A percentile compares a stretch with the other conserved stretches of the same genome.
phyloP scores from a whole-genome alignment of 148 eudicot genomes.

The Heliosperma pusillum region DNA sequence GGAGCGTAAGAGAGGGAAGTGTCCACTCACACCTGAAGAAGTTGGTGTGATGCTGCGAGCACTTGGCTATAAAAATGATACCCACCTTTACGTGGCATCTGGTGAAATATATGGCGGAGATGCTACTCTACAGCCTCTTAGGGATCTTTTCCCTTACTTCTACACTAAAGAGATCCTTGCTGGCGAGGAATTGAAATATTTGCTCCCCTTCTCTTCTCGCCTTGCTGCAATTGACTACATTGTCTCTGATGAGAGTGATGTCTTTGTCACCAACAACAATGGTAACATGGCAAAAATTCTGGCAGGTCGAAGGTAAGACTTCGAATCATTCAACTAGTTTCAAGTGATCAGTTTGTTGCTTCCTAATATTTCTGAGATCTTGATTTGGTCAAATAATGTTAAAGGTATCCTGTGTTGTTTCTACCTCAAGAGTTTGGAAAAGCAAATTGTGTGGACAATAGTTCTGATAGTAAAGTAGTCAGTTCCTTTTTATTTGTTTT shows the following conservation, averaged over 20 bases:
- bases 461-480: background rate
- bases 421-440: background rate
- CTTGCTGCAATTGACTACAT: conserved; percentile 96
- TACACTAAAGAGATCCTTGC: conserved; percentile 92
- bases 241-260: conserved; percentile 94
- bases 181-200: conserved; percentile 59
- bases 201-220: conserved; percentile 87
- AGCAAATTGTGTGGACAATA: background rate
- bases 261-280: conserved; percentile 88
- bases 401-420: background rate
- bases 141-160: conserved; percentile 84
- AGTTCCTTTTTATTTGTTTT: too few species aligned
- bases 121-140: conserved; percentile 78
- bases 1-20: conserved; percentile 82
- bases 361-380: background rate
- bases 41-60: conserved; percentile 92
- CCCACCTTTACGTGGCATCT: conserved; percentile 87
- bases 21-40: conserved; percentile 96
- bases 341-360: background rate
- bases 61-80: conserved; percentile 79
- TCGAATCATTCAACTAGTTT: background rate
- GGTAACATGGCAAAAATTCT: conserved; percentile 99
- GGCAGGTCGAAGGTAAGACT: conserved; percentile 82
- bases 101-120: conserved; percentile 97
- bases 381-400: background rate